Conservation (phyloP, 129 eudicot genomes). For the Lactuca sativa region DNA sequence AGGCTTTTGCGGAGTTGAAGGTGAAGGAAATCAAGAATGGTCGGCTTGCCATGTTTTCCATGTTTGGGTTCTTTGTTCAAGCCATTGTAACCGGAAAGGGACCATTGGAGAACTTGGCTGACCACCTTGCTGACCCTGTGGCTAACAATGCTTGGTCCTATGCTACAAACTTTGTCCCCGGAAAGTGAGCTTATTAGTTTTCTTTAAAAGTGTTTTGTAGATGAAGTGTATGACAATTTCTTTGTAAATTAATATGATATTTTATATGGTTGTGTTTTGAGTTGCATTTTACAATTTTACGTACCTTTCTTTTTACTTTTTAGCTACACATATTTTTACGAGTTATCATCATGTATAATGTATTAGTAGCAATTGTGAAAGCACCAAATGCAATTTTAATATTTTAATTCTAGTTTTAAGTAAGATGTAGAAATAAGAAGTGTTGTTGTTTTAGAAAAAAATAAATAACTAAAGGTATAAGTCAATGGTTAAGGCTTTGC, state of each 20-base stretch:
- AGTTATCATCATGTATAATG: too few relatives aligned
- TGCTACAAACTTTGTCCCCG: constrained; percentile 36
- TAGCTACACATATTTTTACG: too few relatives aligned
- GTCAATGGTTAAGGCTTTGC: too few relatives aligned
- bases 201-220: background rate
- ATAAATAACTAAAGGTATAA: too few relatives aligned
- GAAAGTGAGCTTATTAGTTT: constrained; percentile 21
- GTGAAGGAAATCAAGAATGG: constrained; percentile 34
- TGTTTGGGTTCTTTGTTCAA: constrained; percentile 36
- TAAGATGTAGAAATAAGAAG: too few relatives aligned
- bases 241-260: background rate
- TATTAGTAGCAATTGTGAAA: too few relatives aligned
- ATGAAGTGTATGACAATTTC: too few relatives aligned
- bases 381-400: too few relatives aligned
- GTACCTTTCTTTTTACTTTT: background rate
- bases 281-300: background rate
- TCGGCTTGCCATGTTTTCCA: constrained; percentile 32
- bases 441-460: too few relatives aligned
- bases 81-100: constrained; percentile 37
- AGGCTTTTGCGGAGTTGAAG: constrained; percentile 32
- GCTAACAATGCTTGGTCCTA: background rate
- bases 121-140: too few relatives aligned
- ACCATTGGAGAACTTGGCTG: too few relatives aligned
- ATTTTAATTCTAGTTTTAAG: too few relatives aligned
- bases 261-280: background rate